A percentile compares a stretch with the other conserved stretches of the same genome.
phyloP scores from a whole-genome alignment of 2,329 filamentous ascomycete genomes.

The Ophiostoma triangulosporum region DNA sequence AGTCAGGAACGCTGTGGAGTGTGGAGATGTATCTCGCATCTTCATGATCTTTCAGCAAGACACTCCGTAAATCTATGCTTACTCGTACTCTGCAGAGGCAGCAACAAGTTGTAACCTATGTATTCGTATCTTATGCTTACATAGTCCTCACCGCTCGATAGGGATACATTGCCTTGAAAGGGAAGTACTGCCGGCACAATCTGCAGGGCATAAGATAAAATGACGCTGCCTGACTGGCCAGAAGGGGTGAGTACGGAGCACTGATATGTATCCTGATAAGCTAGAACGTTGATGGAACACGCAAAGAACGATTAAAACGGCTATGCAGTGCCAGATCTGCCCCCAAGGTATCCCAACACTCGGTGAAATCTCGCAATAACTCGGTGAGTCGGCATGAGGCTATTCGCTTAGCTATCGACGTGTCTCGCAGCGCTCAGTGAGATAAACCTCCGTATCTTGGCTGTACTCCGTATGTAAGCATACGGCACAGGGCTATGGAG shows the following conservation, averaged over 20 bases:
- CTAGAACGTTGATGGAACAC: neutral
- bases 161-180: neutral
- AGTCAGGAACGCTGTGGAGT: neutral
- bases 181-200: neutral
- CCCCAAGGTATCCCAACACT: neutral
- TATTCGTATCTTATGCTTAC: too few relatives aligned
- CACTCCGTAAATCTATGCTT: too few relatives aligned
- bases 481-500: neutral
- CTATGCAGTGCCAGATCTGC: neutral
- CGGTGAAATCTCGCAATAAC: neutral
- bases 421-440: too few relatives aligned
- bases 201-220: neutral
- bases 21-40: neutral
- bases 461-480: neutral
- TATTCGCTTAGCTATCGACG: neutral
- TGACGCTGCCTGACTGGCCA: neutral
- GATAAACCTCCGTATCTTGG: too few relatives aligned
- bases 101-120: too few relatives aligned
- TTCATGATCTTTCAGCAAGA: neutral
- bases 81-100: too few relatives aligned
- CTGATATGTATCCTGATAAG: neutral
- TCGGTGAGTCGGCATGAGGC: neutral
- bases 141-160: conserved; percentile 1
- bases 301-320: neutral
- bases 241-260: neutral